Percentiles rank a stretch among this genome's conserved stretches.
Evolutionary conservation across 1,139 yeast genomes (phyloP).

Genomic region (Debaryomyces sp.): DNA sequence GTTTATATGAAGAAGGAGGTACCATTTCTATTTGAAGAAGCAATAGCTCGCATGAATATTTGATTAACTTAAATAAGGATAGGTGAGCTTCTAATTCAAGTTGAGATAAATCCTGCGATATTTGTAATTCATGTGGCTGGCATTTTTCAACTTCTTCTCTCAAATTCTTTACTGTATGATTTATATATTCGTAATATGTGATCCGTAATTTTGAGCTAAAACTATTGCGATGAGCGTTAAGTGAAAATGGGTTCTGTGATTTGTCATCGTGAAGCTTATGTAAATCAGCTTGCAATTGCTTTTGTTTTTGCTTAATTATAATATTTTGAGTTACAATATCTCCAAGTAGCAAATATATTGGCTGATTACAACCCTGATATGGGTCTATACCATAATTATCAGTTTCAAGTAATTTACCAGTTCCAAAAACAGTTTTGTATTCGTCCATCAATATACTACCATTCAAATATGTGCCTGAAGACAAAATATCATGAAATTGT

Average conservation of each 20-base stretch:
- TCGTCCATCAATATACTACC: conserved; percentile 39
- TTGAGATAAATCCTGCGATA: conserved; percentile 15
- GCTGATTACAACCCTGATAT: conserved; percentile 46
- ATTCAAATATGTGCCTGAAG: conserved; percentile 28
- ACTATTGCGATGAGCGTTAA: background rate
- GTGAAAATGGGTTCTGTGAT: background rate
- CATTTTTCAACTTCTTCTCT: conserved; percentile 20
- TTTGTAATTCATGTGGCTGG: conserved; percentile 23
- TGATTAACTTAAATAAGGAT: conserved; percentile 24
- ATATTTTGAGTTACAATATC: conserved; percentile 28
- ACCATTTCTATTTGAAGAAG: background rate
- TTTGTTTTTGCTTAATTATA: conserved; percentile 20
- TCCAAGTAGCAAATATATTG: conserved; percentile 31
- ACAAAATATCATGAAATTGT: conserved; percentile 38
- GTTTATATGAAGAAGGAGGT: background rate
- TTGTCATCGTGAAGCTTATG: background rate
- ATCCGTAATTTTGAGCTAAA: conserved; percentile 12
- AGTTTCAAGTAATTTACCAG: conserved; percentile 15
- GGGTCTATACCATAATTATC: conserved; percentile 46
- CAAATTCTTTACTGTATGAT: conserved; percentile 14
- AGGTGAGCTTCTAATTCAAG: conserved; percentile 17
- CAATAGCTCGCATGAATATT: background rate
- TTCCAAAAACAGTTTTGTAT: conserved; percentile 30
- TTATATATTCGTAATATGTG: conserved; percentile 15
- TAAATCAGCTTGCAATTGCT: background rate